Base-by-base conservation (phyloP, 495 filamentous ascomycete species). In the Staphylotrichum tortipilum region DNA sequence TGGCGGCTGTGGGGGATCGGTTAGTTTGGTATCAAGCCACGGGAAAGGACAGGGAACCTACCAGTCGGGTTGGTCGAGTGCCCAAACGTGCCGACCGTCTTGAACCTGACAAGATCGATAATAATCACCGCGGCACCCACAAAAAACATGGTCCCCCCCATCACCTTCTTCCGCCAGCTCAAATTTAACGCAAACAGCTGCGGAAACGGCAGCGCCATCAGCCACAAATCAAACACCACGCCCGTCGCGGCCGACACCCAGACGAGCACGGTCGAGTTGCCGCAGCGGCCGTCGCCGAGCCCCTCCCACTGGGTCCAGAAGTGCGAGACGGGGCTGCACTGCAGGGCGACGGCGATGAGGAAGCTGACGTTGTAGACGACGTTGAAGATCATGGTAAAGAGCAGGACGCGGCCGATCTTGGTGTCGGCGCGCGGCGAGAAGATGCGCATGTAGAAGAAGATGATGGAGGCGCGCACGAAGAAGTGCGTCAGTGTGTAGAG, bases 371-470 rank as follows among this genome's bases (percentile, higher is more conserved):
- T 62, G 56, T 68, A 74, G 17, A 53, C 37, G 22, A 62, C 40
- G 49, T 68, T 64, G 44, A 58, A 51, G 15, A 51, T 59, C 26
- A 75, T 58, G 7, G 65, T 61, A 2, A 54, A 44, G 26, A 60
- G 60, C 5, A 61, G 15, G 1, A 62, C 18, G 12, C 64, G 58
- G 36, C 72, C 66, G 11, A 55, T 38, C 33, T 57, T 60, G 35
- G 50, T 31, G 39, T 43, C 18, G 10, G 1, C 0, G 2, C 14
- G 26, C 10, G 46, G 26, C 7, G 68, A 68, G 49, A 78, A 76
- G 39, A 77, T 67, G 31, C 74, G 72, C 7, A 78, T 59, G 61
- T 74, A 76, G 56, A 77, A 70, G 53, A 77, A 59, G 12, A 77
- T 67, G 53, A 78, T 69, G 10, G 71, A 74, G 33, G 71, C 55